Evolutionary conservation across 495 filamentous ascomycete species (phyloP), one percentile per base, ranked within the genome.

Genomic region (Penicillium crystallinum): DNA sequence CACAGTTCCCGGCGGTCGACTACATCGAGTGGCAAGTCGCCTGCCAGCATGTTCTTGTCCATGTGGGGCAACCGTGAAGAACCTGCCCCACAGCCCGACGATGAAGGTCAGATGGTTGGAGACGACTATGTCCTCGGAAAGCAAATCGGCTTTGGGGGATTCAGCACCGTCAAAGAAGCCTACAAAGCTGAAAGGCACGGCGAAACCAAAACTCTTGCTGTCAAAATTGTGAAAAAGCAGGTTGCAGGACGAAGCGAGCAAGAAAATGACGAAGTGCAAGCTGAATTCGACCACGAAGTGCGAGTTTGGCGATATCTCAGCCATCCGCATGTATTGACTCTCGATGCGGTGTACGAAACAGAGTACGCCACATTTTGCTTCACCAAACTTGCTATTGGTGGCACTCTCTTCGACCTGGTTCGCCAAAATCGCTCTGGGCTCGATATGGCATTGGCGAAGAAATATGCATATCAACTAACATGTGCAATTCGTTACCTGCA

Each of bases 291-390:
- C 53, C 86, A 87, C 53, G 86, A 90, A 65, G 80, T 89, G 21
- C 71, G 76, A 21, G 74, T 90, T 12, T 90, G 86, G 86, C 72
- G 86, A 25, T 84, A 78, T 53, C 71, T 89, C n/a, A 78, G 72
- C 45, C 83, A 89, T 57, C 78, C 74, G 6, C 77, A 87, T 59
- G 79, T 90, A 22, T 62, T 90, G 27, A 77, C 81, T 0, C 72
- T 90, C 2, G 76, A 87, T 53, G 77, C 78, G 4, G 86, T 88
- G 11, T 87, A 85, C 61, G 83, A 85, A 61, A 87, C 81, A 12
- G 77, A 85, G 36, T 85, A 78, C 48, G 86, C 86, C 11, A 90
- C 85, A 0, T 89, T 84, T 59, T 88, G 86, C 58, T 87, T 90
- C 67, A 90, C 82, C 35, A 79, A 81, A 47, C 71, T 87, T 27